Percentiles rank a stretch among this genome's conserved stretches.
These are phyloP conservation scores for Hypoxylon rickii DNA, from an alignment of 495 filamentous ascomycete species.

Conservation along the genomic window DNA sequence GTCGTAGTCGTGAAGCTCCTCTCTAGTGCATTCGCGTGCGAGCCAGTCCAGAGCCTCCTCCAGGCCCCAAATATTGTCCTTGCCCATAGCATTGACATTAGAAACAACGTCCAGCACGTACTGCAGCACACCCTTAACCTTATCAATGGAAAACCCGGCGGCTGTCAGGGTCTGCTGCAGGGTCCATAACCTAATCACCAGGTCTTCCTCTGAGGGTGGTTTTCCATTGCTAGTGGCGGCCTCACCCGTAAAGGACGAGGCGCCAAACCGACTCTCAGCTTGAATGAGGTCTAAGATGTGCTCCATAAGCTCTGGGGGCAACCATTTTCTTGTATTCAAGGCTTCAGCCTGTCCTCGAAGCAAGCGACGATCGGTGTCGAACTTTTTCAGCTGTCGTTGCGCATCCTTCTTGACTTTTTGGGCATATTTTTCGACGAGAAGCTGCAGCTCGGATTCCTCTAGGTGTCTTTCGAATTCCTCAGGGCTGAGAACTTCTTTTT, in stretches of 20 bases:
- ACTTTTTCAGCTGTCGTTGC: conserved; percentile 66
- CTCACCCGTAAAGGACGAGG: conserved; percentile 48
- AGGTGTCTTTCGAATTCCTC: conserved; percentile 85
- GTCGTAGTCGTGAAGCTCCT: conserved; percentile 75
- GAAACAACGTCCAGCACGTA: conserved; percentile 64
- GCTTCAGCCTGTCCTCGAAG: conserved; percentile 73
- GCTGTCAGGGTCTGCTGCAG: conserved; percentile 69
- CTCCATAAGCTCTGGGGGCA: conserved; percentile 78
- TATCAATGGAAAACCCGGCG: conserved; percentile 67
- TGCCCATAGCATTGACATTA: conserved; percentile 53
- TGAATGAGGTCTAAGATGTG: conserved; percentile 66
- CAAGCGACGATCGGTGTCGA: conserved; percentile 78
- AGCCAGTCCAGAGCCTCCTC: conserved; percentile 89
- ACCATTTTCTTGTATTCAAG: conserved; percentile 75
- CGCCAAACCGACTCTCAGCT: conserved; percentile 54
- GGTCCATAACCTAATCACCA: conserved; percentile 78
- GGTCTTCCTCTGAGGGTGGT: conserved; percentile 68
- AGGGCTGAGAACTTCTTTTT: conserved; percentile 64
- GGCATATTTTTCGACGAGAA: conserved; percentile 78
- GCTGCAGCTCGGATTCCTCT: conserved; percentile 79
- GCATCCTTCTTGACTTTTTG: conserved; percentile 70
- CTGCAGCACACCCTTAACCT: conserved; percentile 66
- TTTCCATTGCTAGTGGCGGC: conserved; percentile 41
- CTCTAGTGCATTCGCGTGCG: conserved; percentile 66
- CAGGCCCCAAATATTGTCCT: conserved; percentile 79